phyloP scores from a whole-genome alignment of 2,329 filamentous ascomycete species.

The Talaromyces marneffei region DNA sequence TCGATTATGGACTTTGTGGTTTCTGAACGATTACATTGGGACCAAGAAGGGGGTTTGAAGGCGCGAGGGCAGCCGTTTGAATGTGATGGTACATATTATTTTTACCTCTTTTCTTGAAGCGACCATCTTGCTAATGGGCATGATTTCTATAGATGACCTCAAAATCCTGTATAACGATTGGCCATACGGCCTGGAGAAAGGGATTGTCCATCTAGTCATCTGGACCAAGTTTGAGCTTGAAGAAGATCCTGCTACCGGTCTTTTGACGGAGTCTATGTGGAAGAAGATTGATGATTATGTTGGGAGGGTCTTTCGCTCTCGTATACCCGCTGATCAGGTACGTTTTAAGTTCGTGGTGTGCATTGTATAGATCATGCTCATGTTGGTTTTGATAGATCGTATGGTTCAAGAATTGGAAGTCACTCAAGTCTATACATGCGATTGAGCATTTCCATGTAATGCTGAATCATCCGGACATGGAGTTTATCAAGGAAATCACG shows the following conservation, averaged over 20 bases:
- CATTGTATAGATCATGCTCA: background rate
- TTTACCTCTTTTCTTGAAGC: background rate
- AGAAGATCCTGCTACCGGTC: slow-evolving; percentile 60
- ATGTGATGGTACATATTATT: slow-evolving; percentile 30
- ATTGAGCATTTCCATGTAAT: slow-evolving; percentile 96
- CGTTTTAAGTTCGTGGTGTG: background rate
- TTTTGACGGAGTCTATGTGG: slow-evolving; percentile 60
- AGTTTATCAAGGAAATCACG: slow-evolving; percentile 66
- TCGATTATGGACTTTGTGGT: slow-evolving; percentile 74
- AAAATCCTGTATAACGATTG: slow-evolving; percentile 85
- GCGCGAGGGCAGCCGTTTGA: slow-evolving; percentile 29
- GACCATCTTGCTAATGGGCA: slow-evolving; percentile 16
- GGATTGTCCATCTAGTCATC: slow-evolving; percentile 78
- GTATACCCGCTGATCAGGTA: slow-evolving; percentile 39
- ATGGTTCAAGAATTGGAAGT: slow-evolving; percentile 93
- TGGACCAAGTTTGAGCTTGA: slow-evolving; percentile 86
- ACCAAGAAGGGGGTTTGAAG: slow-evolving; percentile 34
- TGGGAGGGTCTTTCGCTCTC: slow-evolving; percentile 55
- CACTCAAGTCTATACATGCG: slow-evolving; percentile 75
- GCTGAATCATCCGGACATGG: slow-evolving; percentile 68
- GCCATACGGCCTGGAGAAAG: slow-evolving; percentile 77
- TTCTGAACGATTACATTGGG: slow-evolving; percentile 65
- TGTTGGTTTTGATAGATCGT: slow-evolving; percentile 45
- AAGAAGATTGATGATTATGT: slow-evolving; percentile 67
- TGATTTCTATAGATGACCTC: slow-evolving; percentile 48